Conservation (phyloP, 768 basidiomycete genomes). For the Coprinopsis marcescibilis region DNA sequence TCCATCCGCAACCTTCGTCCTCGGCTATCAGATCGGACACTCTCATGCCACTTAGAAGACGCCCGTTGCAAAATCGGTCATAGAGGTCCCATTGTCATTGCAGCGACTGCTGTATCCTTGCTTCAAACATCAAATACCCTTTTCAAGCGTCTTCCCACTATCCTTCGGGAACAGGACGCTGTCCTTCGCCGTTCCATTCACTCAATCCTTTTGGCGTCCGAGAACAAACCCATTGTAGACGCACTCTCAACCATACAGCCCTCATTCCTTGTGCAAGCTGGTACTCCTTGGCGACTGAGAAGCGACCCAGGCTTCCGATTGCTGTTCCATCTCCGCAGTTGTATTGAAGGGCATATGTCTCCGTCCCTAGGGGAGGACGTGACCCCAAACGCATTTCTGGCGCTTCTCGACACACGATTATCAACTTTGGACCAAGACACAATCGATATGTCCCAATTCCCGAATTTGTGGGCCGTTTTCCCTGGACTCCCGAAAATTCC, state of each 20-base stretch:
- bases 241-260: slow-evolving; percentile 81
- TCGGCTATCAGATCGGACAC: slow-evolving; percentile 9
- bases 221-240: slow-evolving; percentile 50
- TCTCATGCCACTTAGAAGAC: slow-evolving; percentile 14
- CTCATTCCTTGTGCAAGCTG: slow-evolving; percentile 76
- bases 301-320: slow-evolving; percentile 69
- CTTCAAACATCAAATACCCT: slow-evolving; percentile 21
- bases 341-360: slow-evolving; percentile 32
- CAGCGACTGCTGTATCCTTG: slow-evolving; percentile 28
- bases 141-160: slow-evolving; percentile 19
- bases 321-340: slow-evolving; percentile 71
- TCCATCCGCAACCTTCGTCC: slow-evolving; percentile 13
- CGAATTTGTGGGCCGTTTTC: slow-evolving; percentile 16
- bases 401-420: slow-evolving; percentile 34
- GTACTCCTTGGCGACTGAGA: slow-evolving; percentile 61
- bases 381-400: slow-evolving; percentile 26
- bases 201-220: slow-evolving; percentile 46
- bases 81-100: slow-evolving; percentile 36
- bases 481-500: too few species aligned
- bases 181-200: slow-evolving; percentile 37
- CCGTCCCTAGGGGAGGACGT: slow-evolving; percentile 15
- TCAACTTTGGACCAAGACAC: slow-evolving; percentile 15
- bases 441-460: background rate
- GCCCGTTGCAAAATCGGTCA: slow-evolving; percentile 29
- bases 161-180: slow-evolving; percentile 23